Percentiles rank a stretch among this genome's conserved stretches.
Evolutionary conservation across 345 rosid genomes (phyloP).

Genomic region (Balakata baccata): DNA sequence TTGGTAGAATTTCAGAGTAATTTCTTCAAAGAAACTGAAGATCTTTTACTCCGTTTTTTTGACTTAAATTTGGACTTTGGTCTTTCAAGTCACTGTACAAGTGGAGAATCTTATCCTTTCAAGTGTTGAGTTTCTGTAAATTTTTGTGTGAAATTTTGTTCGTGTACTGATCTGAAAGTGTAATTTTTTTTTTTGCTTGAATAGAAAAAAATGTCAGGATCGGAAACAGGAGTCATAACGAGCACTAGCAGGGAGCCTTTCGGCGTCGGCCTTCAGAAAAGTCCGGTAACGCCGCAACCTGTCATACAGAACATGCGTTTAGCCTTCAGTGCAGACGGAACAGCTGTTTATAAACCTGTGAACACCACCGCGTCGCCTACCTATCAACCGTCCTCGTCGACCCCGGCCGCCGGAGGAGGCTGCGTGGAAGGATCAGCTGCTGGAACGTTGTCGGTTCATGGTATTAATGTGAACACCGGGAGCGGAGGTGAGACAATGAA

Average conservation of each 20-base stretch:
- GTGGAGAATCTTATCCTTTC: background rate
- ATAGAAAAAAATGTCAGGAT: slow-evolving; percentile 43
- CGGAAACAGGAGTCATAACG: slow-evolving; percentile 53
- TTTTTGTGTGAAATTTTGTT: background rate
- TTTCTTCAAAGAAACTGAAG: background rate
- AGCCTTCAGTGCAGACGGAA: slow-evolving; percentile 43
- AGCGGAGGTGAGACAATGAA: slow-evolving; percentile 32
- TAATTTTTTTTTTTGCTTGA: slow-evolving; percentile 6
- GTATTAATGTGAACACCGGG: slow-evolving; percentile 33
- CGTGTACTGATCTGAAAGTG: slow-evolving; percentile 1
- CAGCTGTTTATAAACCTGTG: slow-evolving; percentile 45
- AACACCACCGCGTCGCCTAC: slow-evolving; percentile 16
- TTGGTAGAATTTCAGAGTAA: background rate
- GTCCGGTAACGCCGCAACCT: slow-evolving; percentile 33
- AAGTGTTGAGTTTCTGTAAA: background rate
- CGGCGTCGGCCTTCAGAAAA: slow-evolving; percentile 25
- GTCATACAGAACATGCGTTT: slow-evolving; percentile 50
- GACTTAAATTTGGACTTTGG: background rate
- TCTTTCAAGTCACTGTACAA: background rate
- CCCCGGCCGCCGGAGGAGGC: slow-evolving; percentile 15
- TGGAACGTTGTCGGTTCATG: slow-evolving; percentile 14
- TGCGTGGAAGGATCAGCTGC: slow-evolving; percentile 20
- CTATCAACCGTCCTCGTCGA: slow-evolving; percentile 25
- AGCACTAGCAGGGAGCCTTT: slow-evolving; percentile 35
- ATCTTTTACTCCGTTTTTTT: background rate